phyloP scores from a whole-genome alignment of 305 asterid species.

The Fraxinus sp. region DNA sequence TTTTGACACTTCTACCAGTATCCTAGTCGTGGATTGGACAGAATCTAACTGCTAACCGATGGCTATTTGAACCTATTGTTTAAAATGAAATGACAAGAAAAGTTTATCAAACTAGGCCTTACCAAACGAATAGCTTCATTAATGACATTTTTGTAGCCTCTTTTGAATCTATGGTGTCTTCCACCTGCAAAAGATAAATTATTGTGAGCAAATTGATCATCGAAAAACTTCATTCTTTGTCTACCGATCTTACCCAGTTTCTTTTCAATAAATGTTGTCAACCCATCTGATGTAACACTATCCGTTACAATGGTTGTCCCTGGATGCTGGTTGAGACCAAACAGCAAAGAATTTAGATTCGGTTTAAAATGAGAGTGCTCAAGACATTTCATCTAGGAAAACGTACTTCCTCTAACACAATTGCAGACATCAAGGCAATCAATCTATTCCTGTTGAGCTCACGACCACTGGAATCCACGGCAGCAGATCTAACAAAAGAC shows the following conservation, averaged over 20 bases:
- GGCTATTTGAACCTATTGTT: background rate
- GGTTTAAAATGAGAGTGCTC: constrained; percentile 7
- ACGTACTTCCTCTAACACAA: constrained; percentile 88
- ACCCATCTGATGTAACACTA: constrained; percentile 97
- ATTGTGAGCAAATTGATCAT: constrained; percentile 27
- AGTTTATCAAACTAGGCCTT: constrained; percentile 22
- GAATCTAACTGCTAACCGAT: constrained; percentile 15
- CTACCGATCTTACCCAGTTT: constrained; percentile 66
- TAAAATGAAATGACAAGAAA: constrained; percentile 4
- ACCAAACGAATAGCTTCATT: constrained; percentile 98
- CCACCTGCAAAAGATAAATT: constrained; percentile 61
- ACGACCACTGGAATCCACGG: constrained; percentile 86
- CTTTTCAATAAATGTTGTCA: constrained; percentile 85
- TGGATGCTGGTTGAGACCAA: constrained; percentile 67
- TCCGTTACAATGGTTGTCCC: constrained; percentile 95
- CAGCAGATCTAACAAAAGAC: constrained; percentile 78
- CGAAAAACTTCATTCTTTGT: constrained; percentile 17
- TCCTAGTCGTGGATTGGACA: background rate
- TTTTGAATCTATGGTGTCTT: constrained; percentile 87
- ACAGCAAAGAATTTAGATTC: constrained; percentile 28
- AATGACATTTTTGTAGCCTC: constrained; percentile 99
- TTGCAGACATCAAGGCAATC: constrained; percentile 93
- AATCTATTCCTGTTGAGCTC: constrained; percentile 92
- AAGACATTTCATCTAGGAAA: constrained; percentile 20
- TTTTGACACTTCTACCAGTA: background rate